Conservation (phyloP, 495 filamentous ascomycete species). For the Penicillium fimorum region DNA sequence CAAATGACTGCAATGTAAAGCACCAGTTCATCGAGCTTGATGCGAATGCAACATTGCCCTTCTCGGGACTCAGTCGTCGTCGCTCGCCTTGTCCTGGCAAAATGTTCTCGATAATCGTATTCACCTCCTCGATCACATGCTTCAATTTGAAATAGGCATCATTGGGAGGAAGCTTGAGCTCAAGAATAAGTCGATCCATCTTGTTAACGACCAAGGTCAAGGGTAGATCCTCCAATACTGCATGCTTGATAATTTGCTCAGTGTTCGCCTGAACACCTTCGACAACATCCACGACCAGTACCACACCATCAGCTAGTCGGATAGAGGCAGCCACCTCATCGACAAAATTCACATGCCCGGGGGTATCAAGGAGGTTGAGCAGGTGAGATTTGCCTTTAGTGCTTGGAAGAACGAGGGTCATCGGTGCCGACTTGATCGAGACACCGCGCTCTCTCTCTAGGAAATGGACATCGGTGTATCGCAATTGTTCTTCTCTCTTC, state of each 20-base stretch:
- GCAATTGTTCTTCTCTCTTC: constrained; percentile 82
- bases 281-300: constrained; percentile 94
- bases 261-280: constrained; percentile 97
- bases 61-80: constrained; percentile 86
- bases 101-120: constrained; percentile 87
- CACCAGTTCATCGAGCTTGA: constrained; percentile 94
- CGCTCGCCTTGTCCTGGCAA: constrained; percentile 79
- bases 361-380: constrained; percentile 92
- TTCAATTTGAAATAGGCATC: constrained; percentile 99
- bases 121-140: constrained; percentile 96
- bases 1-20: constrained; percentile 89
- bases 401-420: constrained; percentile 86
- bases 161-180: constrained; percentile 89
- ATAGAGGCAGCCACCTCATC: constrained; percentile 91
- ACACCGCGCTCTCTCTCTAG: constrained; percentile 86
- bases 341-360: constrained; percentile 96
- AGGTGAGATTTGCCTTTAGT: constrained; percentile 95
- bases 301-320: constrained; percentile 86
- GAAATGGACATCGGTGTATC: constrained; percentile 90
- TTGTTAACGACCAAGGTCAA: constrained; percentile 93
- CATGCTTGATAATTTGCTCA: constrained; percentile 94
- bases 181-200: constrained; percentile 91
- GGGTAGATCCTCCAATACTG: constrained; percentile 84
- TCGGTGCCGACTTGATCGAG: constrained; percentile 92
- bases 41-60: constrained; percentile 94